Percentiles rank a stretch among this genome's conserved stretches.
These are phyloP conservation scores for Dactylellina drechsleri DNA, from an alignment of 2,329 filamentous ascomycete species.

Conservation along the genomic window DNA sequence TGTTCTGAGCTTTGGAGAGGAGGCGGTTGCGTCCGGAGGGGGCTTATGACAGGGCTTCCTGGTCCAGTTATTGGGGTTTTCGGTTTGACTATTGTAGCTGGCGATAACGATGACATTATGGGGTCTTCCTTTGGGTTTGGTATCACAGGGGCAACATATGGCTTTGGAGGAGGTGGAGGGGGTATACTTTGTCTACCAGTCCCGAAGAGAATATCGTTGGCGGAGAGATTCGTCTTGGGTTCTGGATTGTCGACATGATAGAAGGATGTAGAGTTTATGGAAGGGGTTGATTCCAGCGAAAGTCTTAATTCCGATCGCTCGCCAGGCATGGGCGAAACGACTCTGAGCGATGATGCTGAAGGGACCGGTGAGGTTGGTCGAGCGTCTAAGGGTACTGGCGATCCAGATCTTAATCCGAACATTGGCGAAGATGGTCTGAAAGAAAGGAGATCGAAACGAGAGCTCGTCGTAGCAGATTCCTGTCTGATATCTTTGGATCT, in stretches of 20 bases:
- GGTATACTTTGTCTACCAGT: conserved; percentile 46
- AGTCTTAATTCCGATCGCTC: conserved; percentile 34
- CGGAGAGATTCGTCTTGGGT: conserved; percentile 51
- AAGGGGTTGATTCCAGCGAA: conserved; percentile 46
- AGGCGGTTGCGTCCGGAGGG: conserved; percentile 40
- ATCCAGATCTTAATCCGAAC: conserved; percentile 42
- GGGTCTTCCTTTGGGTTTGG: conserved; percentile 50
- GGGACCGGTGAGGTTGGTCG: conserved; percentile 43
- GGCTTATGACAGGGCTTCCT: conserved; percentile 38
- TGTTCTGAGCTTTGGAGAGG: conserved; percentile 42
- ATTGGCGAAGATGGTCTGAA: conserved; percentile 46
- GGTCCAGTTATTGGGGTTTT: conserved; percentile 39
- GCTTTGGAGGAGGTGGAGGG: conserved; percentile 48
- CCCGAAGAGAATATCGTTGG: conserved; percentile 48
- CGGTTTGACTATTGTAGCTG: conserved; percentile 49
- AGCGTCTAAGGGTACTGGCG: conserved; percentile 28
- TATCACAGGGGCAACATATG: conserved; percentile 42
- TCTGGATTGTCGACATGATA: conserved; percentile 42
- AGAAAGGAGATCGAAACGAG: conserved; percentile 46
- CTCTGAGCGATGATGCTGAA: conserved; percentile 26
- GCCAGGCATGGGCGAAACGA: conserved; percentile 41
- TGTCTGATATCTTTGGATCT: conserved; percentile 44
- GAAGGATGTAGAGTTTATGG: conserved; percentile 25
- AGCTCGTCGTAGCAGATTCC: conserved; percentile 18
- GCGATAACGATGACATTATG: conserved; percentile 52